Base-by-base conservation (phyloP, 2,329 filamentous ascomycete species). In the Sordariomycetes sp. region DNA sequence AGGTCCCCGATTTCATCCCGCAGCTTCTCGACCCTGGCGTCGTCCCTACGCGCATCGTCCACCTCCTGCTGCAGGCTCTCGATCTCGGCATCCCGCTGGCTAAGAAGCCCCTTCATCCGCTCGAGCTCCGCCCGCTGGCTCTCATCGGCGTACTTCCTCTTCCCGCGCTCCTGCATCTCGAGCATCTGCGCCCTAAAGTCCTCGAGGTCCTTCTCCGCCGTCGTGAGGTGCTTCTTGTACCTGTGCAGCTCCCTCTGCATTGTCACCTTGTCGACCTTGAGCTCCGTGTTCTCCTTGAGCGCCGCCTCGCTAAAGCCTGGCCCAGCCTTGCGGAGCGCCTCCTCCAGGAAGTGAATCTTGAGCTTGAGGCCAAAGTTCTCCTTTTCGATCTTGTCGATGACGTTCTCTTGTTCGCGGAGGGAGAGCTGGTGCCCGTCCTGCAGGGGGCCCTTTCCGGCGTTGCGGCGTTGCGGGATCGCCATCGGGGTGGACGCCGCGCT, bases 311-410 rank as follows among this genome's bases (percentile, higher is more conserved):
- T 95, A 74, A 91, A 94, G 57, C 91, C 90, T 8, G 89, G 90
- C 0, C 92, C 92, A 57, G 87, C 83, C 68, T 95, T 96, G 56
- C 86, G 82, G 54, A 99, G 73, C 15, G 89, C 89, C 64, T 97
- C 90, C 69, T 99, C 90, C 58, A 99, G 79, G 68, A 95, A 99
- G 70, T 97, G 90, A 56, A 97, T 96, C 70, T 96, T 96, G 64
- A 97, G 80, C 71, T 97, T 97, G 57, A 99, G 77, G 25, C 90
- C 90, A 67, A 97, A 99, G 67, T 99, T 99, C 67, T 97, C 94
- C 74, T 99, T 99, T 67, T 96, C 90, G 64, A 99, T 92, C 66
- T 89, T 89, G 72, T 96, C 89, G 64, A 99, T 92, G 62, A 94
- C 87, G 63, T 90, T 90, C 71, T 97, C 94, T 70, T 99, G 94